Conservation (phyloP, 1,284 basidiomycete species). For the Trichosporon asahii region DNA sequence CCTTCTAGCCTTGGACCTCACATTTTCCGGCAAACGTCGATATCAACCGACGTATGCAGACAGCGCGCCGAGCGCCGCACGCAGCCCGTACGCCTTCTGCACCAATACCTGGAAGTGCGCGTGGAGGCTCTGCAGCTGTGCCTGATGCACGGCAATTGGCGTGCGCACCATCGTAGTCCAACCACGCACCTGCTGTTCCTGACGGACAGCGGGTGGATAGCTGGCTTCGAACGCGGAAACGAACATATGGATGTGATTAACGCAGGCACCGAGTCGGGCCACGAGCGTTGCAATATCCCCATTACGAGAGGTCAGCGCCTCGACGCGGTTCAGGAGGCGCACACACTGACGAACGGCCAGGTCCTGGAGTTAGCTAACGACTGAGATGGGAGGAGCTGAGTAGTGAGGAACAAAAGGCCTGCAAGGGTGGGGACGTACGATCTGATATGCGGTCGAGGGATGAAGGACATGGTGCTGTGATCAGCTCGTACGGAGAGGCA, state of each 20-base stretch:
- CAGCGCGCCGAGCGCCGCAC: not conserved
- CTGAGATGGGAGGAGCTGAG: too few relatives aligned
- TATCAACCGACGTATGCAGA: not conserved
- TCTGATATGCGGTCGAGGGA: not conserved
- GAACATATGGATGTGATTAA: not conserved
- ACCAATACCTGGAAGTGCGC: not conserved
- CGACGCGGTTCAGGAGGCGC: not conserved
- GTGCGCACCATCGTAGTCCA: not conserved
- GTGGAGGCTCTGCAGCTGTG: not conserved
- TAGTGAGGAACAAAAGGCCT: too few relatives aligned
- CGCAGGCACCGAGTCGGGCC: not conserved
- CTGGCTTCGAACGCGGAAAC: not conserved
- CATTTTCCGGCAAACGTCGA: too few relatives aligned
- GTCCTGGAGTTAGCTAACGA: not conserved
- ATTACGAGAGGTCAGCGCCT: not conserved
- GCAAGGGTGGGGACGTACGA: not conserved
- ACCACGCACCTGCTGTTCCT: not conserved
- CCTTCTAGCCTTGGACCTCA: too few relatives aligned
- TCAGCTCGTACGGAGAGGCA: not conserved
- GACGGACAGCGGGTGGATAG: not conserved
- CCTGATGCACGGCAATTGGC: not conserved
- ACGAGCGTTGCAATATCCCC: not conserved
- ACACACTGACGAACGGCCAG: not conserved
- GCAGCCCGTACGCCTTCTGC: not conserved
- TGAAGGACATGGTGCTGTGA: not conserved